Evolutionary conservation across 192 early-diverging fungal genomes (phyloP).

Genomic region (Tieghemiomyces parasiticus): DNA sequence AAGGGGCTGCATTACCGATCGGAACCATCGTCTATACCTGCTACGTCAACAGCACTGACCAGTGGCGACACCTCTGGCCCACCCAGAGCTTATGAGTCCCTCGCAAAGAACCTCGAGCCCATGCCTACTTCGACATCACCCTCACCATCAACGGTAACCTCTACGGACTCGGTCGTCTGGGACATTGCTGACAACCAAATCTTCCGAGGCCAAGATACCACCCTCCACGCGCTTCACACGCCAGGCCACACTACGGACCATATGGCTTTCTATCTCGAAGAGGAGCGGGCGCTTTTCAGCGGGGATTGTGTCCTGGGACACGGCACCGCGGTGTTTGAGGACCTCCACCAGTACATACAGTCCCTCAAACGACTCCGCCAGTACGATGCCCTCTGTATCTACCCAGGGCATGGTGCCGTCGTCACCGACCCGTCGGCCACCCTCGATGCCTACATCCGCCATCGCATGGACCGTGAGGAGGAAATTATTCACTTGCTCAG

Average conservation of each 20-base stretch:
- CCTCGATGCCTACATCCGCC: slow-evolving; percentile 60
- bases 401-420: slow-evolving; percentile 71
- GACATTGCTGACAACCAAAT: slow-evolving; percentile 36
- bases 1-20: no score
- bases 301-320: slow-evolving; percentile 77
- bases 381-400: slow-evolving; percentile 25
- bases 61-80: no score
- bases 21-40: no score
- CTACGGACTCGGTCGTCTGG: no score
- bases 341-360: slow-evolving; percentile 49
- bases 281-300: slow-evolving; percentile 52
- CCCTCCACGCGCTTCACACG: slow-evolving; percentile 46
- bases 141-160: no score
- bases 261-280: slow-evolving; percentile 46
- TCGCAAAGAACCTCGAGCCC: no score
- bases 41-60: no score
- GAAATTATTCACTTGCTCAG: slow-evolving; percentile 45
- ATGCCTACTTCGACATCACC: no score
- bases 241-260: slow-evolving; percentile 79
- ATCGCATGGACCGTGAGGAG: slow-evolving; percentile 57
- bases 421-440: slow-evolving; percentile 43
- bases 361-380: slow-evolving; percentile 38
- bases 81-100: no score
- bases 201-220: slow-evolving; percentile 44
- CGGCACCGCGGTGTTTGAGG: slow-evolving; percentile 65